Evolutionary conservation across 352 stramenopile genomes (phyloP), one percentile per base, ranked within the genome.

Genomic region (Pythium vanterpoolii): DNA sequence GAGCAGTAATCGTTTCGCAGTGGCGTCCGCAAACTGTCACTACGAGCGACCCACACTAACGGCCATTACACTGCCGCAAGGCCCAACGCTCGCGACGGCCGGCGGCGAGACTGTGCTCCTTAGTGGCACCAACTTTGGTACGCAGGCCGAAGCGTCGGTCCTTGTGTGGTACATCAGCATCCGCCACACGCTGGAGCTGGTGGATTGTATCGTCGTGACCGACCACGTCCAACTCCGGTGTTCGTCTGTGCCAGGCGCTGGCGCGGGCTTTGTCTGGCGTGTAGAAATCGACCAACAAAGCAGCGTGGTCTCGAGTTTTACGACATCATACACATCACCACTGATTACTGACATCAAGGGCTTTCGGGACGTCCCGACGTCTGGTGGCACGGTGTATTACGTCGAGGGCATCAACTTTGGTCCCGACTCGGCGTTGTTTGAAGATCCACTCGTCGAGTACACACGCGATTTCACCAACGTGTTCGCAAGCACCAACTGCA

Each of bases 381-480:
- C 60, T 19, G 77, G 75, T 5, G 74, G 69, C 6, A 73, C 75
- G 8, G 61, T 85, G 0, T 87, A 74, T 42, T 71, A 71, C 38
- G 45, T 87, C 9, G 71, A 74, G 64, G 77, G 77, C 3, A 53
- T 52, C 30, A 75, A 86, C 44, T 86, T 87, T 54, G 77, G 73
- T 4, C 77, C 75, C 5, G 72, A 86, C 31, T 60, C 43, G 9
- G 66, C 77, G 4, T 39, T 79, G 13, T 87, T 76, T 55, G 42
- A 56, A 23, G 73, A 86, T 43, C 75, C 77, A 1, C 28, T 81
- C 2, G 73, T 87, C 9, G 73, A 86, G 34, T 84, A 85, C 63
- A 81, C 75, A 0, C 66, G 67, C 8, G 64, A 83, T 30, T 60
- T 70, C 23, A 27, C 11, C 3, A 68, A 24, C 9, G 42, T 79